phyloP scores from a whole-genome alignment of 2,329 filamentous ascomycete genomes.

The Exserohilum turcica region DNA sequence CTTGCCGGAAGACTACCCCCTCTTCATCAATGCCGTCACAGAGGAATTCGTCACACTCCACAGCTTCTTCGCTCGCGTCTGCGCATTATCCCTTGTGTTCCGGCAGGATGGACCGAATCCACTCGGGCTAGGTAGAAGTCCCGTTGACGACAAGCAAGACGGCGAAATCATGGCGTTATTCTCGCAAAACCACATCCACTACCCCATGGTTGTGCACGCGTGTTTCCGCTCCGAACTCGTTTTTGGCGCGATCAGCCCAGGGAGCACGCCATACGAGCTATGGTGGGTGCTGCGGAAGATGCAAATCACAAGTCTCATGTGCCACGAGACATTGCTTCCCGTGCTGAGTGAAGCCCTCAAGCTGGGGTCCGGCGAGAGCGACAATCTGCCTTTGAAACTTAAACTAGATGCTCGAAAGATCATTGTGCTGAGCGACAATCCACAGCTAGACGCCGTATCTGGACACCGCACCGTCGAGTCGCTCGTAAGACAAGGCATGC shows the following conservation, averaged over 20 bases:
- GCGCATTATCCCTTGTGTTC: constrained; percentile 35
- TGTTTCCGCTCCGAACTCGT: constrained; percentile 38
- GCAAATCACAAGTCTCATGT: constrained; percentile 37
- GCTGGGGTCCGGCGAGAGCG: constrained; percentile 30
- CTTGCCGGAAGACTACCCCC: constrained; percentile 36
- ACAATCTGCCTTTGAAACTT: constrained; percentile 26
- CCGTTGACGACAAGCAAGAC: constrained; percentile 29
- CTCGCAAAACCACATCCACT: constrained; percentile 38
- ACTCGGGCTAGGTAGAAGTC: constrained; percentile 23
- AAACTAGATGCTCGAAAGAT: constrained; percentile 31
- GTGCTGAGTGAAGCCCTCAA: constrained; percentile 33
- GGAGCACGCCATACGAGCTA: constrained; percentile 37
- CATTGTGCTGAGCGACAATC: constrained; percentile 34
- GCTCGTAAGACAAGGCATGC: constrained; percentile 27
- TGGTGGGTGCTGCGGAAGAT: constrained; percentile 43
- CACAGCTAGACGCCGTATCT: constrained; percentile 20
- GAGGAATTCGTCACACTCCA: constrained; percentile 34
- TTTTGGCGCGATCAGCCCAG: constrained; percentile 41
- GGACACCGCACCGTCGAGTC: constrained; percentile 33
- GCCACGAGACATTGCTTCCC: constrained; percentile 34
- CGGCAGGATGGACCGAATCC: constrained; percentile 38
- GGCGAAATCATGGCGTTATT: constrained; percentile 40
- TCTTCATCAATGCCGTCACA: constrained; percentile 37
- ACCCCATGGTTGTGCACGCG: constrained; percentile 38
- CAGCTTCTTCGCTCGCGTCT: constrained; percentile 32